Evolutionary conservation across 2,329 filamentous ascomycete species (phyloP), one percentile per base, ranked within the genome.

Genomic region (Colletotrichum somersetense): DNA sequence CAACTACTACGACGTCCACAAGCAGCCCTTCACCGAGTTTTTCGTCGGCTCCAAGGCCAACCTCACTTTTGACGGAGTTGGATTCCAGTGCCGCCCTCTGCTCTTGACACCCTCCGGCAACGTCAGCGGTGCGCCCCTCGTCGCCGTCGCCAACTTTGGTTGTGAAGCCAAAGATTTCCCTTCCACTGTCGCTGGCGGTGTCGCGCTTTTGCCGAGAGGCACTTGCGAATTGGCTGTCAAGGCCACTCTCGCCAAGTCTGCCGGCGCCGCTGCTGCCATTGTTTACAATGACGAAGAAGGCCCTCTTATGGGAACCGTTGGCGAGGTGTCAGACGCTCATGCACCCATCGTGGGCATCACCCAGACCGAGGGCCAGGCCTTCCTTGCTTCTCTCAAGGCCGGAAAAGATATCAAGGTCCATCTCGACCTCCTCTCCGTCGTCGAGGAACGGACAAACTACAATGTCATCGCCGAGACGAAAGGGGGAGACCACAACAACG

Each of bases 251-350:
- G 91, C 90, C 33, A 87, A 86, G 70, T 77, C 79, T 0, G 89
- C 90, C 1, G 89, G 90, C 23, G 91, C 91, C 1, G 78, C 79
- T 0, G 91, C 82, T 1, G 86, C 85, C 0, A 77, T 92, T 65
- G 83, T 92, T 71, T 91, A 91, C 81, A 91, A 92, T 83, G 91
- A 91, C 72, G 85, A 82, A 4, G 79, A 84, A 0, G 89, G 88
- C 2, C 70, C 79, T 3, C 67, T 84, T 1, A 77, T 85, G 8
- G 90, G 89, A 40, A 92, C 89, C 2, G 82, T 92, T 1, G 89
- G 89, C 61, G 80, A 78, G 8, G 82, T 84, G 0, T 83, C 83
- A 56, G 77, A 75, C 44, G 77, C 78, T 11, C 89, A 89, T 40
- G 83, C 85, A 0, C 85, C 89, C 1, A 85, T 85, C 38, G 81